phyloP scores from a whole-genome alignment of 495 filamentous ascomycete species.

The Neurospora sp. region DNA sequence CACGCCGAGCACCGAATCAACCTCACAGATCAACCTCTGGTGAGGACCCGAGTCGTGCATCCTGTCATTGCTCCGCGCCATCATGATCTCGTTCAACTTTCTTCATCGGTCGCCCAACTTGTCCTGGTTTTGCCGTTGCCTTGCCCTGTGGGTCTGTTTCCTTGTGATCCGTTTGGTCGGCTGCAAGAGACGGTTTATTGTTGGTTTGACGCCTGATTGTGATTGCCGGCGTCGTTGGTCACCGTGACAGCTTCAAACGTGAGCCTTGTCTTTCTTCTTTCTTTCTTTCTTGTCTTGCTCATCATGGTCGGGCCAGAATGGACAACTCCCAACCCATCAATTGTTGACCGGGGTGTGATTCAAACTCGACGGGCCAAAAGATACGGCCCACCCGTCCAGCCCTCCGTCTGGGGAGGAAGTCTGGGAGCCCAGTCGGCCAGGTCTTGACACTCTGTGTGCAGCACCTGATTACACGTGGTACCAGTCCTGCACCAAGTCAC shows the following conservation, averaged over 20 bases:
- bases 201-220: background rate
- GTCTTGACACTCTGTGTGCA: slow-evolving; percentile 3
- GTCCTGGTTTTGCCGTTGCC: background rate
- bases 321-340: background rate
- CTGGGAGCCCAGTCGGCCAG: background rate
- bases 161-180: background rate
- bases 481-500: slow-evolving; percentile 22
- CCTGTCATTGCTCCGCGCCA: background rate
- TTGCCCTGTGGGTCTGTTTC: background rate
- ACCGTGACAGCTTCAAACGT: background rate
- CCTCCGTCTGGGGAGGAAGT: background rate
- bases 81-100: background rate
- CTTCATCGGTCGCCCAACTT: background rate
- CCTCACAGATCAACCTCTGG: background rate
- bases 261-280: background rate
- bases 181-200: background rate
- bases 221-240: background rate
- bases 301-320: background rate
- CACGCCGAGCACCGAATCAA: background rate
- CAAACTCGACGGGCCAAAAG: background rate
- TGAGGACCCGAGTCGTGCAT: background rate
- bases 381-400: background rate
- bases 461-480: slow-evolving; percentile 30
- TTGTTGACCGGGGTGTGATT: background rate
- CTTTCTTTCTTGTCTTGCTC: background rate